Base-by-base conservation (phyloP, 225 moss, liverwort and hornwort species). In the Takakia lepidozioides region DNA sequence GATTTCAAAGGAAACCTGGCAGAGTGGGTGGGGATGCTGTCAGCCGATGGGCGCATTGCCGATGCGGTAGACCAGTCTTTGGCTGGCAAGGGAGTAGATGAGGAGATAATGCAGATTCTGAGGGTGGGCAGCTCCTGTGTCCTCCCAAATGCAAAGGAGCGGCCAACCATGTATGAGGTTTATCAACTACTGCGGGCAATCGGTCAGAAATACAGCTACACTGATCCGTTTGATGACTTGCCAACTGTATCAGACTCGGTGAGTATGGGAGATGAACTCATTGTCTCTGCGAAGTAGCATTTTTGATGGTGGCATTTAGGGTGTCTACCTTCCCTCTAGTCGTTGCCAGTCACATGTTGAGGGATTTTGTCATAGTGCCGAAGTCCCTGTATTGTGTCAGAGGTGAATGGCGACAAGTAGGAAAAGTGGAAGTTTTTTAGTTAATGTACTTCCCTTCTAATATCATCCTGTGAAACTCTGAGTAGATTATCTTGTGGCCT, bases 151-250 rank as follows among this genome's bases (percentile, higher is more conserved):
- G 75, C 93, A 5, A 80, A 79, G 61, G 86, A 84, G 49, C 67
- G 89, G 16, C 93, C 89, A 0, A 81, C 72, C 10, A 86, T 93
- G 89, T 93, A 83, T 22, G 89, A 93, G 46, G 68, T 89, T 29
- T 84, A 83, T 18, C 86, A 93, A 41, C 83, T 93, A 47, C 64
- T 93, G n/a, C 67, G 84, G 18, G 71, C 84, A 14, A 86, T 93
- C n/a, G 93, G 89, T 1, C 55, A 80, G 51, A 82, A 80, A 58
- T 93, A 93, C 28, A 65, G 75, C 21, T 86, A 72, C 23, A 81
- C 86, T 1, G 65, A 77, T 38, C 47, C 73, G 19, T 80, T 60
- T 30, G 74, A 80, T 22, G 89, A 89, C 18, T 74, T 89, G 44
- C 83, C 76, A 3, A 41, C 62, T 3, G 19, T 71, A 27, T 2